Conservation (phyloP, 1,284 basidiomycete genomes). For the Termitomyces sp. region DNA sequence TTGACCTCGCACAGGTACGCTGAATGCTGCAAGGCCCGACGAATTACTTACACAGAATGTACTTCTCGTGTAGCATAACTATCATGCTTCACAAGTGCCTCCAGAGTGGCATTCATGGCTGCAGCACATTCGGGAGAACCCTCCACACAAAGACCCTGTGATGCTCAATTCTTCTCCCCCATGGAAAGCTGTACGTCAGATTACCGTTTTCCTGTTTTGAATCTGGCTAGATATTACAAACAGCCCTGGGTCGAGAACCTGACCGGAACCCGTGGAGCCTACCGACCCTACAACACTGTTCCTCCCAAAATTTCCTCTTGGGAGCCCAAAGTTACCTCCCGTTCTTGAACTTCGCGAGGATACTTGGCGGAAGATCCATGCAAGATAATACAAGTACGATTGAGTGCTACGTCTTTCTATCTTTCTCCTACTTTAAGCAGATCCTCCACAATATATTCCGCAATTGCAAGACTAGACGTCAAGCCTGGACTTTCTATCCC, state of each 20-base stretch:
- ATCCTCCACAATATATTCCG: conserved; percentile 64
- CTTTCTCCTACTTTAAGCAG: conserved; percentile 31
- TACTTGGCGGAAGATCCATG: neutral
- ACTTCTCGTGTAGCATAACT: conserved; percentile 56
- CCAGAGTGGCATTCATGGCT: conserved; percentile 96
- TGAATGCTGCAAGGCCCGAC: neutral
- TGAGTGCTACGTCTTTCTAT: conserved; percentile 10
- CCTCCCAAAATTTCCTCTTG: conserved; percentile 79
- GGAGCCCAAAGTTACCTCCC: conserved; percentile 68
- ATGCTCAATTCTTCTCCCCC: conserved; percentile 64
- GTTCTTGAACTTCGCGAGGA: conserved; percentile 26
- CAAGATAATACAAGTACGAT: conserved; percentile 10
- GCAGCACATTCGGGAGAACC: conserved; percentile 79
- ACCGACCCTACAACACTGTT: conserved; percentile 83
- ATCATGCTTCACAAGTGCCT: conserved; percentile 85
- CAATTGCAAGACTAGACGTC: conserved; percentile 71
- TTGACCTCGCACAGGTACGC: conserved; percentile 80
- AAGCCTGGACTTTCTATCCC: conserved; percentile 78
- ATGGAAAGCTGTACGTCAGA: conserved; percentile 77
- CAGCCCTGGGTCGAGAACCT: conserved; percentile 83
- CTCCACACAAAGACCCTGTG: conserved; percentile 72
- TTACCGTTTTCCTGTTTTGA: neutral
- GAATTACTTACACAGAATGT: neutral
- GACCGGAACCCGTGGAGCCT: conserved; percentile 88
- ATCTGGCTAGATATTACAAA: neutral